Evolutionary conservation across 371 early-diverging fungal species (phyloP), one percentile per base, ranked within the genome.

Genomic region (Rhizopus delemar): DNA sequence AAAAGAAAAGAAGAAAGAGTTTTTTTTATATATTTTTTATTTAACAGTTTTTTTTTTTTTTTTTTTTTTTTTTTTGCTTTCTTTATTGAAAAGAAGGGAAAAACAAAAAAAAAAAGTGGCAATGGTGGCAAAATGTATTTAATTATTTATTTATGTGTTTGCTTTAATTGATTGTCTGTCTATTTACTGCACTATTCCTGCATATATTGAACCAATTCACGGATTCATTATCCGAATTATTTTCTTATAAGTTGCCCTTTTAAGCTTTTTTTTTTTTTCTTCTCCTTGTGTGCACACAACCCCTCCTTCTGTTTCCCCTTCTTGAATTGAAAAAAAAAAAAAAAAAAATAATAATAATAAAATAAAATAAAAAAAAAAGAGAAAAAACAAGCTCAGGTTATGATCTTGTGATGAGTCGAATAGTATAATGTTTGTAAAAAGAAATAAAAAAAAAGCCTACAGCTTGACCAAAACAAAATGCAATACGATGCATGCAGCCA

Each of bases 141-240:
- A n/a, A 16, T 28, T 22, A 28, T 22, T 13, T 33, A 34, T 36
- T 36, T 33, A 35, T 34, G 7, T 35, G 51, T 9, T 48, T 59
- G 57, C 56, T 50, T 54, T 59, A 64, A 63, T 70, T 64, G 67
- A 56, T 63, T 57, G 46, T 56, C 57, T 55, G 56, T 62, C 56
- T 62, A 59, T 63, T 67, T 63, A 61, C 50, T 52, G 62, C 66
- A 62, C 59, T 63, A 69, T 22, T 22, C 73, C 68, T 72, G 73
- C 73, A 72, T 72, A 69, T 68, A 57, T 66, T 60, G 53, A 60
- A 48, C n/a, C 31, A 28, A n/a, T 48, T 22, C 28, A 48, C 48
- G 48, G 48, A 48, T 48, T 22, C 7, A 12, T 48, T 29, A 48
- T 29, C 48, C 48, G 48, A 48, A 48, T 48, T 8, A 7, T 48